These are phyloP conservation scores for Phaeosphaeriaceae sp. DNA, from an alignment of 2,329 filamentous ascomycete genomes.

Conservation along the genomic window DNA sequence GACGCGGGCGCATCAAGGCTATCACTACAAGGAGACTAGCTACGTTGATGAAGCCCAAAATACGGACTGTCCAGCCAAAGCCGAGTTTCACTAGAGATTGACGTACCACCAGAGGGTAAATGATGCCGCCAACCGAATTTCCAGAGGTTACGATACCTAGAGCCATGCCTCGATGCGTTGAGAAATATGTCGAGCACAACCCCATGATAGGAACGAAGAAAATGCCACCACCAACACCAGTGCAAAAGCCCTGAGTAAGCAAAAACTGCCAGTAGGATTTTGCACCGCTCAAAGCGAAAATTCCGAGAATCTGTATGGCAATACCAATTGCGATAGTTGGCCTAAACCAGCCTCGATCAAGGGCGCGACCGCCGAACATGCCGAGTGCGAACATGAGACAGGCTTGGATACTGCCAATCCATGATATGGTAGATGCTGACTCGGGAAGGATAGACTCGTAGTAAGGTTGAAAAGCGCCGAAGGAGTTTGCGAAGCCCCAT, in stretches of 20 bases:
- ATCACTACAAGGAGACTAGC: slow-evolving; percentile 42
- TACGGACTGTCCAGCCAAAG: slow-evolving; percentile 41
- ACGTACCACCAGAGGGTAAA: slow-evolving; percentile 62
- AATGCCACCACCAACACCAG: slow-evolving; percentile 38
- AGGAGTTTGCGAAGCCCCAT: slow-evolving; percentile 52
- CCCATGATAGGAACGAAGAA: slow-evolving; percentile 43
- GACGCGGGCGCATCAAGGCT: slow-evolving; percentile 53
- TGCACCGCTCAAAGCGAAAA: slow-evolving; percentile 58
- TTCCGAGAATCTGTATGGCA: slow-evolving; percentile 51
- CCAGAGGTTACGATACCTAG: slow-evolving; percentile 66
- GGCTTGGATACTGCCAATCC: slow-evolving; percentile 59
- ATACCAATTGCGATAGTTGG: slow-evolving; percentile 51
- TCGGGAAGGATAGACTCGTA: slow-evolving; percentile 47
- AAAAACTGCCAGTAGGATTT: slow-evolving; percentile 57
- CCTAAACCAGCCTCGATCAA: slow-evolving; percentile 58
- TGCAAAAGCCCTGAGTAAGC: slow-evolving; percentile 41
- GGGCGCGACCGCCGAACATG: slow-evolving; percentile 55
- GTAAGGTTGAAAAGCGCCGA: slow-evolving; percentile 57
- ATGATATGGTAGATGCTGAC: slow-evolving; percentile 55
- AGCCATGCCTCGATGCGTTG: slow-evolving; percentile 61
- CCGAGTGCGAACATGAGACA: slow-evolving; percentile 56
- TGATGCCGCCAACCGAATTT: slow-evolving; percentile 65
- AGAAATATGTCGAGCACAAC: slow-evolving; percentile 62
- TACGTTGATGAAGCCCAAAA: slow-evolving; percentile 56
- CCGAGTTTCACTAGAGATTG: slow-evolving; percentile 56